Evolutionary conservation across 805 yeast genomes (phyloP).

Genomic region (Ogataea henricii): DNA sequence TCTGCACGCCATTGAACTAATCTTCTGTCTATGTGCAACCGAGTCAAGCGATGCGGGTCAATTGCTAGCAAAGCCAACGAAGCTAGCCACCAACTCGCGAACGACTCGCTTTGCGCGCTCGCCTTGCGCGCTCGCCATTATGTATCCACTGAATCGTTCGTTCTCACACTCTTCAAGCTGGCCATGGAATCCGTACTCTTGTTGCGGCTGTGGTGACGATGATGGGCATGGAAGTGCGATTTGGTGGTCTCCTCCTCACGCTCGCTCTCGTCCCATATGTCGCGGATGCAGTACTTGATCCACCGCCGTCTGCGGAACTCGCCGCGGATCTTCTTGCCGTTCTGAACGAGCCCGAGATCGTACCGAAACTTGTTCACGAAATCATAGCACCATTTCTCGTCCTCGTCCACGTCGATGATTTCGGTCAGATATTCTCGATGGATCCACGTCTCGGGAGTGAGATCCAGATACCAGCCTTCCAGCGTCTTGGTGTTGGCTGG

Average conservation of each 20-base stretch:
- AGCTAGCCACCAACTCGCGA: too few species aligned
- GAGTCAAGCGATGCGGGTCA: too few species aligned
- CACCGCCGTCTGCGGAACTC: constrained; percentile 66
- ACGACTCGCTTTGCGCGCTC: not conserved
- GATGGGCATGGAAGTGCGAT: constrained; percentile 5
- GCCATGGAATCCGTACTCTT: constrained; percentile 14
- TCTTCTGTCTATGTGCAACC: too few species aligned
- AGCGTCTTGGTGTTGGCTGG: constrained; percentile 18
- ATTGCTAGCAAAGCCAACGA: too few species aligned
- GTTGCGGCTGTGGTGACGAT: constrained; percentile 11
- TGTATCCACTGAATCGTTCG: constrained; percentile 16
- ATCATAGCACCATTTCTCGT: constrained; percentile 88
- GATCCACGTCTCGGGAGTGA: constrained; percentile 67
- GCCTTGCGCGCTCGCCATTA: too few species aligned
- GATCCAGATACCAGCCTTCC: constrained; percentile 66
- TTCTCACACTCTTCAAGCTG: constrained; percentile 12
- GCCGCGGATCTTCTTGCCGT: constrained; percentile 37
- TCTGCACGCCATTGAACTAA: too few species aligned
- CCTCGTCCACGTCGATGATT: constrained; percentile 63
- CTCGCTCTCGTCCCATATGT: constrained; percentile 24
- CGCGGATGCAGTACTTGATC: constrained; percentile 48
- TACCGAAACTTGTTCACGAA: constrained; percentile 27
- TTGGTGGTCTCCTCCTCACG: constrained; percentile 5
- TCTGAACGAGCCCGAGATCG: constrained; percentile 25
- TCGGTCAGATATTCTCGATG: constrained; percentile 47